Percentiles rank a stretch among this genome's conserved stretches.
Evolutionary conservation across 2,329 filamentous ascomycete species (phyloP).

Genomic region (Botrytis medusae): DNA sequence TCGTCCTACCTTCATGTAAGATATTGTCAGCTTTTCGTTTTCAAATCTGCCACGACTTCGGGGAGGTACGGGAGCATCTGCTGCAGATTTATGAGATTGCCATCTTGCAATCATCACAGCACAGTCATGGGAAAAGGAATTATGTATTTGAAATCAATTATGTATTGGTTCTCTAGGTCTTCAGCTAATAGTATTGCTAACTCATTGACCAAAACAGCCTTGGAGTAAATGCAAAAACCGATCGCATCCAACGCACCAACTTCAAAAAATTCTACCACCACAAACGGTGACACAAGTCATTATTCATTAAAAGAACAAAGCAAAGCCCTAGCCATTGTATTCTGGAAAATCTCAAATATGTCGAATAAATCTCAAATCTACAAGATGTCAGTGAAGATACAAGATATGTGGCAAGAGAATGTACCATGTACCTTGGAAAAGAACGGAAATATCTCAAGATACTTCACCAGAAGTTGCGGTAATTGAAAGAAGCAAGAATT

Average conservation of each 20-base stretch:
- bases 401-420: background rate
- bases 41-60: background rate
- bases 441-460: background rate
- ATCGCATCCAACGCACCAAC: conserved; percentile 9
- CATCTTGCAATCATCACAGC: background rate
- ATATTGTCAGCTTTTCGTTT: background rate
- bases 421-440: background rate
- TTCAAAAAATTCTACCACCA: background rate
- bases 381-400: background rate
- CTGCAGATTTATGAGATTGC: background rate
- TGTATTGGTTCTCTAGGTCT: background rate
- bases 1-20: background rate
- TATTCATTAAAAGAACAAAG: background rate
- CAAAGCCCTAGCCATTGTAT: background rate
- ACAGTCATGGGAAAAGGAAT: background rate
- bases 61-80: background rate
- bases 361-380: background rate
- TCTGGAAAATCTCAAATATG: background rate
- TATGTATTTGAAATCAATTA: background rate
- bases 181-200: conserved; percentile 1
- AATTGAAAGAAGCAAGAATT: background rate
- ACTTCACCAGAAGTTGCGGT: background rate
- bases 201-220: background rate
- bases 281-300: background rate
- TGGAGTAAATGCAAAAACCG: background rate